phyloP scores from a whole-genome alignment of 345 rosid species.

The Euclidium syriacum region DNA sequence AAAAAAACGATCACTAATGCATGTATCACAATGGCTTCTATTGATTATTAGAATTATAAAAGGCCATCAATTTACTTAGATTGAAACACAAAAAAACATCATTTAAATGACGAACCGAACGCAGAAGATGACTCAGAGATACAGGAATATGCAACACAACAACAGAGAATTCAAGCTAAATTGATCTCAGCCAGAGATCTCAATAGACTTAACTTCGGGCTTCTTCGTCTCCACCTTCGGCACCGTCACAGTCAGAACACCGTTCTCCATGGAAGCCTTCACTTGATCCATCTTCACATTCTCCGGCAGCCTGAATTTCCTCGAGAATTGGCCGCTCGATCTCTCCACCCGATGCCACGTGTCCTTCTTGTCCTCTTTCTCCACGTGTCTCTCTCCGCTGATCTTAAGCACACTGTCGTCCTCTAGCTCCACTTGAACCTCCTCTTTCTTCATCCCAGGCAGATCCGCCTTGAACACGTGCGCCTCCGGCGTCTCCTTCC shows the following conservation, averaged over 20 bases:
- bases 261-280: conserved; percentile 38
- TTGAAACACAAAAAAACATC: background rate
- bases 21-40: no score
- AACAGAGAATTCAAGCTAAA: no score
- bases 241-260: conserved; percentile 34
- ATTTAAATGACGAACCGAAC: background rate
- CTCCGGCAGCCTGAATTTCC: conserved; percentile 43
- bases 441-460: conserved; percentile 39
- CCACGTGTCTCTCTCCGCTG: conserved; percentile 35
- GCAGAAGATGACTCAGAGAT: background rate
- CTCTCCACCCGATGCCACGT: conserved; percentile 40
- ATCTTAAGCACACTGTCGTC: conserved; percentile 34
- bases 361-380: conserved; percentile 33
- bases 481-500: conserved; percentile 40
- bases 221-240: conserved; percentile 28
- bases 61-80: no score
- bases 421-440: conserved; percentile 38
- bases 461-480: conserved; percentile 42
- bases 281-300: conserved; percentile 33
- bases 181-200: conserved; percentile 21
- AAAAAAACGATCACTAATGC: no score
- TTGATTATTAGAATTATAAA: no score
- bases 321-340: conserved; percentile 30
- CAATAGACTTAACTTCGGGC: conserved; percentile 31
- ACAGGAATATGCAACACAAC: no score